phyloP scores from a whole-genome alignment of 2,329 filamentous ascomycete species.

The Phialophora chinensis region DNA sequence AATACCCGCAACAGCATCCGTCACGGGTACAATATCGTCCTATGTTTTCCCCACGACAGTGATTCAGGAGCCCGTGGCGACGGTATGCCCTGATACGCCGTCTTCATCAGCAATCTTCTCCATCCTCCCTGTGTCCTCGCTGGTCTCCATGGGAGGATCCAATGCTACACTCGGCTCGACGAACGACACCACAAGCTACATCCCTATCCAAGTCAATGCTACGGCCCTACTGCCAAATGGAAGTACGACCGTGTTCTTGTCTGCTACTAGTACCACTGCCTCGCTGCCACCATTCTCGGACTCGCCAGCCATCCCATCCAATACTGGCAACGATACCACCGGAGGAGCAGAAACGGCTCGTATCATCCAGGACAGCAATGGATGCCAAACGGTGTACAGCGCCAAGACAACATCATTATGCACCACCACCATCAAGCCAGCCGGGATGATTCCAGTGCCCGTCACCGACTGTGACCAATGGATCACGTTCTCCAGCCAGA shows the following conservation, averaged over 20 bases:
- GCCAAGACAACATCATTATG: constrained; percentile 32
- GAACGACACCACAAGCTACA: constrained; percentile 5
- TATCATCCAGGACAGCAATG: constrained; percentile 30
- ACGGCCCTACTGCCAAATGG: constrained; percentile 35
- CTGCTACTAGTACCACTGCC: constrained; percentile 11
- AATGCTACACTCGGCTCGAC: neutral
- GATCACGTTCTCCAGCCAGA: constrained; percentile 38
- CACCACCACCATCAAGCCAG: constrained; percentile 29
- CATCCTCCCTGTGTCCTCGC: constrained; percentile 21
- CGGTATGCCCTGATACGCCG: constrained; percentile 32
- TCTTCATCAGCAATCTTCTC: constrained; percentile 19
- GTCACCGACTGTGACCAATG: constrained; percentile 37
- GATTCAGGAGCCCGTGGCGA: constrained; percentile 34
- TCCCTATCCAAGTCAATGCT: constrained; percentile 28
- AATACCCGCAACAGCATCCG: constrained; percentile 3
- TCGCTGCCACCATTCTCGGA: neutral
- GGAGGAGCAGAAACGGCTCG: constrained; percentile 19
- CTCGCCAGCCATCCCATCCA: neutral
- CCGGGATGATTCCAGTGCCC: constrained; percentile 31
- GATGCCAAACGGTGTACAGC: constrained; percentile 38
- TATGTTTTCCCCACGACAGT: constrained; percentile 33
- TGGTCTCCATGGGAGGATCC: neutral
- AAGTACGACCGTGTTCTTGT: constrained; percentile 32
- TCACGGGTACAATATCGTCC: constrained; percentile 12
- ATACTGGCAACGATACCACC: neutral